Conservation (phyloP, 148 eudicot species). For the Rhododendron vialii region DNA sequence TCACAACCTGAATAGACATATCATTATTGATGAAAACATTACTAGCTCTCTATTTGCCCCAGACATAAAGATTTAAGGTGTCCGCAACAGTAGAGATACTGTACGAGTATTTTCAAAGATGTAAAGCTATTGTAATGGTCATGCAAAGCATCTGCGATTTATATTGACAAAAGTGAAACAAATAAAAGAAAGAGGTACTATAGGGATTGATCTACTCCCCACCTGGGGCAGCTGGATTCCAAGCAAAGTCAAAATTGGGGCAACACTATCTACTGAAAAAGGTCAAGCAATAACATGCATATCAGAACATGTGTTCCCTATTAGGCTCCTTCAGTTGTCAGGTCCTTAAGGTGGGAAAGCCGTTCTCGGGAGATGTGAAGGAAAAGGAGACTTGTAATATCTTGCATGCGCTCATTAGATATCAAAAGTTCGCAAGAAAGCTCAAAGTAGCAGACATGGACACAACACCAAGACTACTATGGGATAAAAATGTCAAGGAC, state of each 20-base stretch:
- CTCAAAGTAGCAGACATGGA: not conserved
- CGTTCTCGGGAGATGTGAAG: not conserved
- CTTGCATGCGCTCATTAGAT: not conserved
- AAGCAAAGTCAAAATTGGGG: not conserved
- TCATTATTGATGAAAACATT: conserved; percentile 16
- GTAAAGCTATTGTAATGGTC: not conserved
- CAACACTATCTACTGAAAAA: not conserved
- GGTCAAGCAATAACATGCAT: not conserved
- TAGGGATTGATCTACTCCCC: not conserved
- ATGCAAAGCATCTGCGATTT: not conserved
- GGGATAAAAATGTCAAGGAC: not conserved
- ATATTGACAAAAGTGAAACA: not conserved
- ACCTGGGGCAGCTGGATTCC: not conserved
- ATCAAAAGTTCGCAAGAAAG: not conserved
- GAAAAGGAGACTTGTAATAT: not conserved
- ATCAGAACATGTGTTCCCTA: not conserved
- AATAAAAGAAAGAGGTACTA: not conserved
- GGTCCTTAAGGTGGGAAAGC: not conserved
- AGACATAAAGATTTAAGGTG: not conserved
- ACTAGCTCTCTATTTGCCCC: conserved; percentile 1
- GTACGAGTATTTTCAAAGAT: not conserved
- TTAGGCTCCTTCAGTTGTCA: not conserved
- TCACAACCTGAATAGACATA: conserved; percentile 65
- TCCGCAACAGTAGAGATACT: not conserved
- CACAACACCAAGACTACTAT: not conserved